Evolutionary conservation across 306 rosid genomes (phyloP).

Genomic region (Gillenia trifoliata): DNA sequence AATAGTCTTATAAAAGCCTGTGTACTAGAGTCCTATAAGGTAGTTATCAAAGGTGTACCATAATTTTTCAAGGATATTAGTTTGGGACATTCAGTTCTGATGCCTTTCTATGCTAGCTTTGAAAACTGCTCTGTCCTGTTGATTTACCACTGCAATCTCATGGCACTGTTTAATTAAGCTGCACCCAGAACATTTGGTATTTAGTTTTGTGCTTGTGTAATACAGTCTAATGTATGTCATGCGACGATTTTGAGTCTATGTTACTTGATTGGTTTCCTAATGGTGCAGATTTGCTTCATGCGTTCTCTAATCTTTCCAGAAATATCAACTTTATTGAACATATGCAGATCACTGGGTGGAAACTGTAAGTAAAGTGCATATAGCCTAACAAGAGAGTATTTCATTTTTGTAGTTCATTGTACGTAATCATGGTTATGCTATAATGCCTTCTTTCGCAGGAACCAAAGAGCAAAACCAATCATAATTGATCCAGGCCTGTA

Average conservation of each 20-base stretch:
- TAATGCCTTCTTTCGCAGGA: slow-evolving; percentile 42
- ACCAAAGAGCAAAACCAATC: slow-evolving; percentile 88
- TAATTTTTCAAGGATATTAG: neutral
- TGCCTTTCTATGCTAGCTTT: neutral
- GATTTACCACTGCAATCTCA: neutral
- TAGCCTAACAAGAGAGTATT: neutral
- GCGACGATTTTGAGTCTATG: neutral
- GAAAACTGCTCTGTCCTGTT: neutral
- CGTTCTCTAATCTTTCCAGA: slow-evolving; percentile 77
- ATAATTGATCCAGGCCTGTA: slow-evolving; percentile 65
- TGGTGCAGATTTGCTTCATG: slow-evolving; percentile 81
- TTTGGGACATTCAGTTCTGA: neutral
- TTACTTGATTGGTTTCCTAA: slow-evolving; percentile 20
- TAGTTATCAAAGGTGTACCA: neutral
- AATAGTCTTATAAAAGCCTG: neutral
- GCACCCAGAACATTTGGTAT: neutral
- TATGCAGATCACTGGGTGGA: slow-evolving; percentile 71
- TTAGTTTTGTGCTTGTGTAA: neutral
- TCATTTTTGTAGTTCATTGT: neutral
- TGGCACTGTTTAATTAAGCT: neutral
- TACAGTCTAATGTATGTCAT: neutral
- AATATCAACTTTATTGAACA: slow-evolving; percentile 85
- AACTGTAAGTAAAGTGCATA: slow-evolving; percentile 58
- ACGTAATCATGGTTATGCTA: slow-evolving; percentile 5
- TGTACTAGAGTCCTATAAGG: neutral